phyloP scores from a whole-genome alignment of 169 alveolate species.

The Amoebophrya sp. region DNA sequence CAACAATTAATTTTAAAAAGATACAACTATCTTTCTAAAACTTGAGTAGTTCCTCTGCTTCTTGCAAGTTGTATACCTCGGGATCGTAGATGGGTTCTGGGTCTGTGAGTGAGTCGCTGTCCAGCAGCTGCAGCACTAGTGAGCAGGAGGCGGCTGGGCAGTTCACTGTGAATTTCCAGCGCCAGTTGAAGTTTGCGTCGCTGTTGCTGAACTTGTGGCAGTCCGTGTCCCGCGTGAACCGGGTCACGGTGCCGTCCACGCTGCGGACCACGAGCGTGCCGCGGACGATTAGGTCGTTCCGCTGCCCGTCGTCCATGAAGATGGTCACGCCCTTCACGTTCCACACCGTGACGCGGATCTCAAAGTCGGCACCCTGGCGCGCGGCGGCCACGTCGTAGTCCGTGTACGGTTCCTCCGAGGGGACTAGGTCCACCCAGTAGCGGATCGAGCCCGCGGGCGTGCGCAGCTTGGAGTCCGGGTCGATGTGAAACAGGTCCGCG shows the following conservation, averaged over 20 bases:
- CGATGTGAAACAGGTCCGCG: not conserved
- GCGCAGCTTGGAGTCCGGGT: not conserved
- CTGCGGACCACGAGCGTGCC: not conserved
- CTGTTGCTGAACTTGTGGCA: not conserved
- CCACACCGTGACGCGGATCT: not conserved
- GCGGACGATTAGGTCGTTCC: not conserved
- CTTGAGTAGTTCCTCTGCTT: too few species aligned
- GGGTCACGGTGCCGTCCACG: not conserved
- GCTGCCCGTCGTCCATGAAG: not conserved
- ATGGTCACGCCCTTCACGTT: not conserved
- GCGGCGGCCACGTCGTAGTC: not conserved
- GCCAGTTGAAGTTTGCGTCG: not conserved
- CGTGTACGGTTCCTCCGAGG: not conserved
- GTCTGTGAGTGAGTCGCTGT: not conserved
- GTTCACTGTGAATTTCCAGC: not conserved
- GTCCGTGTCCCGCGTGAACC: not conserved
- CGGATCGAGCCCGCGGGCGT: not conserved
- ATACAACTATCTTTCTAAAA: too few species aligned
- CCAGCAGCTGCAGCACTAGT: not conserved
- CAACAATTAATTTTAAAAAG: too few species aligned
- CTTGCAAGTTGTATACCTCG: too few species aligned
- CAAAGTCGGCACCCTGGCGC: not conserved
- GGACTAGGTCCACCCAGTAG: not conserved
- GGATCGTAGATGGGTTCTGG: not conserved
- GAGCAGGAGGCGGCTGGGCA: not conserved